Evolutionary conservation across 441 rosid species (phyloP).

Genomic region (Biscutella auriculata): DNA sequence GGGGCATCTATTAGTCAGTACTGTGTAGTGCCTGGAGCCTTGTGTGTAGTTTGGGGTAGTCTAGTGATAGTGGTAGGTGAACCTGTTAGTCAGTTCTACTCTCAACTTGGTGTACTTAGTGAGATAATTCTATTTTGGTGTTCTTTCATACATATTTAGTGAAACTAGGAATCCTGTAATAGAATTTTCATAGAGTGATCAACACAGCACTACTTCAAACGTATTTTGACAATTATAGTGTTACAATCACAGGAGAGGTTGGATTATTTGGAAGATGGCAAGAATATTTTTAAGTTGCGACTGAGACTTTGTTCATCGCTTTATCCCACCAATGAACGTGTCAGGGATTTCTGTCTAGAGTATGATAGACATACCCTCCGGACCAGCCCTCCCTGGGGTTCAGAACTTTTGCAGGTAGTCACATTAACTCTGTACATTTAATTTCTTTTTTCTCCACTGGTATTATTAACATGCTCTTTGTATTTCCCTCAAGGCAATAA

Average conservation of each 20-base stretch:
- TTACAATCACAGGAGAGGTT: slow-evolving; percentile 64
- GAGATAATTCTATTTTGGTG: not conserved
- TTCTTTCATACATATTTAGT: not conserved
- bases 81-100: not conserved
- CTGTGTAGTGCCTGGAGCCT: not conserved
- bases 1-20: not conserved
- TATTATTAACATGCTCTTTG: not conserved
- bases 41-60: slow-evolving; percentile 2
- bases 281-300: slow-evolving; percentile 75
- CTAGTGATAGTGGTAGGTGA: not conserved
- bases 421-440: slow-evolving; percentile 7
- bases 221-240: not conserved
- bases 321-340: slow-evolving; percentile 87
- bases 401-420: slow-evolving; percentile 95
- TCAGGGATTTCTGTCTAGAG: slow-evolving; percentile 95
- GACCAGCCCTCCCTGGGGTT: slow-evolving; percentile 98
- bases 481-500: slow-evolving; percentile 66
- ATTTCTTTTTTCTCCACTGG: not conserved
- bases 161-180: slow-evolving; percentile 2
- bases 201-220: slow-evolving; percentile 2
- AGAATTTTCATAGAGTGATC: not conserved
- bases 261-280: slow-evolving; percentile 98
- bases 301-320: slow-evolving; percentile 88
- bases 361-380: slow-evolving; percentile 97
- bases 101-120: not conserved